These are phyloP conservation scores for Diaporthe ilicicola DNA, from an alignment of 2,329 filamentous ascomycete genomes.

Conservation along the genomic window DNA sequence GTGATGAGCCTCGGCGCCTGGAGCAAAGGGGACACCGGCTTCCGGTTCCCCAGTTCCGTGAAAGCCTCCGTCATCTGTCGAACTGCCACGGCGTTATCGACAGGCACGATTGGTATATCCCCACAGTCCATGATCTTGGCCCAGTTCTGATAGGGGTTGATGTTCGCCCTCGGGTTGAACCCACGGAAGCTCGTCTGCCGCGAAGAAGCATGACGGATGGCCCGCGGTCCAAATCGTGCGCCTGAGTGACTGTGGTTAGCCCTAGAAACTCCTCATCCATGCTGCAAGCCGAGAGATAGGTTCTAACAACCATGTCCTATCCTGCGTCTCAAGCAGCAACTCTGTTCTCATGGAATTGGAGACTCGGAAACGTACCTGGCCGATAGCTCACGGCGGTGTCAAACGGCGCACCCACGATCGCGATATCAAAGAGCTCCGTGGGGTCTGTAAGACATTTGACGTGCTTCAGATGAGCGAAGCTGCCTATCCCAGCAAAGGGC, in stretches of 20 bases:
- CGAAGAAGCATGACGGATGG: slow-evolving; percentile 84
- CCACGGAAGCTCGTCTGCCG: slow-evolving; percentile 82
- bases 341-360: neutral
- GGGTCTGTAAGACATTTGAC: slow-evolving; percentile 75
- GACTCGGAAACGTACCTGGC: slow-evolving; percentile 57
- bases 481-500: slow-evolving; percentile 78
- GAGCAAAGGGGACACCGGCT: slow-evolving; percentile 44
- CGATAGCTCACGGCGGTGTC: slow-evolving; percentile 78
- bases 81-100: slow-evolving; percentile 84
- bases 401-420: slow-evolving; percentile 76
- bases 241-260: slow-evolving; percentile 45
- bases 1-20: slow-evolving; percentile 68
- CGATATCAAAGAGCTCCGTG: slow-evolving; percentile 72
- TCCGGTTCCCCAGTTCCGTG: slow-evolving; percentile 66
- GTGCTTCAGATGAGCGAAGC: slow-evolving; percentile 76
- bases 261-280: neutral
- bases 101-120: slow-evolving; percentile 86
- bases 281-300: neutral
- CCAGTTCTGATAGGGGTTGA: slow-evolving; percentile 87
- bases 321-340: no score
- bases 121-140: slow-evolving; percentile 86
- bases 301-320: neutral
- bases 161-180: slow-evolving; percentile 81
- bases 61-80: slow-evolving; percentile 87
- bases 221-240: slow-evolving; percentile 85